phyloP scores from a whole-genome alignment of 2,329 filamentous ascomycete species.

The Aspergillus tubingensis region DNA sequence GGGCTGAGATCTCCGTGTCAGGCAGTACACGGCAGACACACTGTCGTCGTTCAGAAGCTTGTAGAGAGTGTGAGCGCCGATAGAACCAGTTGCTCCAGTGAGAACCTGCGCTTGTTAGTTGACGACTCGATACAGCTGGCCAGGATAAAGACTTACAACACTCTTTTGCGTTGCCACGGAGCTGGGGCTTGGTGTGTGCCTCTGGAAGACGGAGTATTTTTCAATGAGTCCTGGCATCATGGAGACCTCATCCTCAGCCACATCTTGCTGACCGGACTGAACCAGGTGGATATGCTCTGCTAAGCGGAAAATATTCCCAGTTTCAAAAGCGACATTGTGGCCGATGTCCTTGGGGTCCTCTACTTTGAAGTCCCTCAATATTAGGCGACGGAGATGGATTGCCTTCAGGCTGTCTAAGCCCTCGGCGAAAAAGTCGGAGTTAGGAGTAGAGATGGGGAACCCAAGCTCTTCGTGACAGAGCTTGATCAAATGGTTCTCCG shows the following conservation, averaged over 20 bases:
- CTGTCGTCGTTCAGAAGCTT: conserved; percentile 41
- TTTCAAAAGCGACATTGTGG: conserved; percentile 48
- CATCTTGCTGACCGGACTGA: conserved; percentile 24
- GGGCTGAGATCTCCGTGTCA: conserved; percentile 34
- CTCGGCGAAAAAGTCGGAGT: conserved; percentile 47
- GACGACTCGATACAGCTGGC: not conserved
- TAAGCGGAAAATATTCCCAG: conserved; percentile 40
- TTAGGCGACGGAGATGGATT: conserved; percentile 47
- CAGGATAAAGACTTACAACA: conserved; percentile 23
- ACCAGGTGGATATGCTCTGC: conserved; percentile 36
- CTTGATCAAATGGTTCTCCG: conserved; percentile 36
- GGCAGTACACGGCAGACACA: conserved; percentile 40
- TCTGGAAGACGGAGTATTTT: conserved; percentile 49
- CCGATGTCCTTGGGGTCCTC: conserved; percentile 29
- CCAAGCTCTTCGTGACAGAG: conserved; percentile 35
- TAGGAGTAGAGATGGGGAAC: conserved; percentile 31
- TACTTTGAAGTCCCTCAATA: conserved; percentile 45
- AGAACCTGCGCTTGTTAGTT: conserved; percentile 28
- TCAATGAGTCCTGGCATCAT: conserved; percentile 50
- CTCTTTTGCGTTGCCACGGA: conserved; percentile 21
- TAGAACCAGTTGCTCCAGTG: conserved; percentile 49
- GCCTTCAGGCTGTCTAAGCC: conserved; percentile 53
- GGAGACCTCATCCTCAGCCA: conserved; percentile 22
- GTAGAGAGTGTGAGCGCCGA: conserved; percentile 45
- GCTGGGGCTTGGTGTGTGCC: conserved; percentile 25